Conservation (phyloP, 768 basidiomycete species). For the Mycena albidolilacea region DNA sequence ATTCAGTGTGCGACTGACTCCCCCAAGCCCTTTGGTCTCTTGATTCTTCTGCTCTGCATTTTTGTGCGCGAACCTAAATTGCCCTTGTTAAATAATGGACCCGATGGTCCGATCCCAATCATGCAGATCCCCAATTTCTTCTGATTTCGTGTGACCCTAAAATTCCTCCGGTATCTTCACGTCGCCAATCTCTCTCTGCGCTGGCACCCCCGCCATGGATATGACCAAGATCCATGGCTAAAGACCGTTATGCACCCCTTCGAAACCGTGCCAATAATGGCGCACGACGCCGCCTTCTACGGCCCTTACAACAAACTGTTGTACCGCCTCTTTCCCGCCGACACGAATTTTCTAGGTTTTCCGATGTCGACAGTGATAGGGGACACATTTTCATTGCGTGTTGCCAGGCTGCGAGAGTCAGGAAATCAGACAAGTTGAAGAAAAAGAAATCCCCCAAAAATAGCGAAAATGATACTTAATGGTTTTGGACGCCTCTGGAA, state of each 20-base stretch:
- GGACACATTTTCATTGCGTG: too few relatives aligned
- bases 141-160: background rate
- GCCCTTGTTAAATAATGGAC: too few relatives aligned
- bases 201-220: background rate
- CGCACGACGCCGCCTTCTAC: conserved; percentile 23
- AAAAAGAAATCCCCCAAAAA: too few relatives aligned
- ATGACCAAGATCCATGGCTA: conserved; percentile 15
- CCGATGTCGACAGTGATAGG: conserved; percentile 26
- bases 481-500: too few relatives aligned
- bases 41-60: too few relatives aligned
- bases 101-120: too few relatives aligned
- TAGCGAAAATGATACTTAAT: too few relatives aligned
- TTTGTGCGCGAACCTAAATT: too few relatives aligned
- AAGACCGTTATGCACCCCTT: conserved; percentile 23
- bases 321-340: conserved; percentile 52
- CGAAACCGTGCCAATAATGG: background rate
- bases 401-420: too few relatives aligned
- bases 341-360: conserved; percentile 49
- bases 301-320: conserved; percentile 54
- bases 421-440: too few relatives aligned
- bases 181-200: background rate
- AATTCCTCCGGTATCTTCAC: background rate
- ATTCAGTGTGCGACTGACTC: too few relatives aligned
- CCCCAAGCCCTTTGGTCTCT: too few relatives aligned
- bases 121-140: background rate